Percentiles rank a stretch among this genome's conserved stretches.
These are phyloP conservation scores for Gentiana dahurica DNA, from an alignment of 257 asterid genomes.

Conservation along the genomic window DNA sequence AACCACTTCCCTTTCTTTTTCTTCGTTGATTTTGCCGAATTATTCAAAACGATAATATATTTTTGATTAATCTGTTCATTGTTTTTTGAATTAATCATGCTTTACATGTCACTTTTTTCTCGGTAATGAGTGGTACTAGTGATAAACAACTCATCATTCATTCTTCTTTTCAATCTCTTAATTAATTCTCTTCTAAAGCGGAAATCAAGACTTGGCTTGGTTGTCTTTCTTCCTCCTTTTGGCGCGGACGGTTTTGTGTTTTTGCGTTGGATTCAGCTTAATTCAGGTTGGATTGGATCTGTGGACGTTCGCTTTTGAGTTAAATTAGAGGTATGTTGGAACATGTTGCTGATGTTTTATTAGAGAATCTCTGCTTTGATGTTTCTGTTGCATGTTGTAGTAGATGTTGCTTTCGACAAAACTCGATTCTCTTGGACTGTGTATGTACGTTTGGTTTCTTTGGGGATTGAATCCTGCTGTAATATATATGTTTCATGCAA, in stretches of 20 bases:
- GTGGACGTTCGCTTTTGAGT: neutral
- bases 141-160: constrained; percentile 12
- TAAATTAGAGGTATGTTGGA: constrained; percentile 4
- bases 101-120: constrained; percentile 8
- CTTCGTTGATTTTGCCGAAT: neutral
- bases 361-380: neutral
- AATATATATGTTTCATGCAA: neutral
- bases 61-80: neutral
- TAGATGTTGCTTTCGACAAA: neutral
- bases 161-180: constrained; percentile 12
- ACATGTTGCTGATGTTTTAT: neutral
- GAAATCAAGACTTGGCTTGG: constrained; percentile 11
- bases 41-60: neutral
- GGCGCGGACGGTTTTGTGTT: neutral
- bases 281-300: constrained; percentile 18
- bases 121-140: constrained; percentile 31
- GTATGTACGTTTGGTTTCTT: constrained; percentile 1
- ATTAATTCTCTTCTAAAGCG: neutral
- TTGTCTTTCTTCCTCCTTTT: constrained; percentile 11
- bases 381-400: neutral
- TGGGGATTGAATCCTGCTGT: constrained; percentile 5
- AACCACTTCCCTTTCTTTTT: neutral
- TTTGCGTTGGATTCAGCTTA: neutral
- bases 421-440: neutral
- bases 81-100: neutral